Evolutionary conservation across 1,284 basidiomycete genomes (phyloP), one percentile per base, ranked within the genome.

Genomic region (Phellinidium pouzarii): DNA sequence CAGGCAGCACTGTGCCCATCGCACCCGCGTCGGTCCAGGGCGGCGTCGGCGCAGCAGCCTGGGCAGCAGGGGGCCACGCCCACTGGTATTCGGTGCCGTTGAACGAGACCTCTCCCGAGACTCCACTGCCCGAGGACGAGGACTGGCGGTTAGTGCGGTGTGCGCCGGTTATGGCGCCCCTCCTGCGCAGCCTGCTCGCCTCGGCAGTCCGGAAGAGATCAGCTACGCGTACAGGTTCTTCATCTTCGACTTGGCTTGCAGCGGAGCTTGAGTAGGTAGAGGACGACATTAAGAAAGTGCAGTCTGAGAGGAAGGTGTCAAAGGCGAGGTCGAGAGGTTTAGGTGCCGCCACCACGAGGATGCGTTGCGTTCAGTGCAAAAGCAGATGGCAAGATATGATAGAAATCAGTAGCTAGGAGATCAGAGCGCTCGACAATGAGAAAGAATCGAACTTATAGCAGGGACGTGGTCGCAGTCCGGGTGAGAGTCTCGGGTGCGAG

Each of bases 161-260:
- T 50, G 31, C 45, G 34, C 44, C 49, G 29, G 44, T 45, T 72
- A 87, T 77, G 47, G 84, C 84, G 20, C 84, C 84, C 59, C 84
- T 68, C 52, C 84, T 70, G n/a, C 85, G 75, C 36, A 87, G 66
- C 5, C 85, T 71, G 14, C 84, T 87, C 0, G 82, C 80, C 62
- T 87, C 85, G 9, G 79, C 84, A 1, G 80, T 79, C 47, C 78
- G 74, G 6, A 87, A 72, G 44, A 87, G 73, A 64, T 87, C 84
- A 2, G 81, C 83, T 51, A 87, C 74, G 20, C 84, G 74, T 52
- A 87, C 80, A 25, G 79, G 75, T 61, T 81, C 80, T 61, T 87
- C 84, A 1, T 71, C 74, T 58, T 84, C 79, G 36, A 54, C 44
- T 25, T 34, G 17, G 27, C 27, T 25, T 2, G 49, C 31, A n/a